Base-by-base conservation (phyloP, 306 rosid species). In the Vicia sativa region DNA sequence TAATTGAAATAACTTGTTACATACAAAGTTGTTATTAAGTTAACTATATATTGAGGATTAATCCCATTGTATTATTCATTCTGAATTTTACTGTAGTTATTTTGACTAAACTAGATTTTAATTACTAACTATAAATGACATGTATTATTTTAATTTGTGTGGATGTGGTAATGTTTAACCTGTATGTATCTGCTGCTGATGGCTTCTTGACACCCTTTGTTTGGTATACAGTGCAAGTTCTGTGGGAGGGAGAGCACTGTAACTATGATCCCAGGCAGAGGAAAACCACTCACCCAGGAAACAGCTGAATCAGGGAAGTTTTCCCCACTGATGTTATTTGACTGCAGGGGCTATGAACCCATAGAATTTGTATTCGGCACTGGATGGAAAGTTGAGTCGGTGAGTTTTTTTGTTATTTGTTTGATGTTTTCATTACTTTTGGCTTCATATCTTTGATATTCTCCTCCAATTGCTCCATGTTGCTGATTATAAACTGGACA, bases 371-470 rank as follows among this genome's bases (percentile, higher is more conserved):
- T 80, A 44, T 83, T 92, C 38, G 12, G 73, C 58, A 59, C 12
- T 72, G 96, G 88, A 45, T 92, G 96, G 98, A 86, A 83, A 73
- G 96, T 71, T 79, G 87, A 86, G 74, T 93, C 98, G 49, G 98
- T 90, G 81, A 92, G 96, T 79, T 65, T 76, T 65, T 23, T 56
- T n/a, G 13, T 52, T 56, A 52, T 42, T 42, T 50, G 38, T 69
- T 15, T 13, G 12, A 39, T 52, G 43, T 52, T 70, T 43, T 34
- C 55, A 16, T 25, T 74, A 23, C 54, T 49, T 60, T 46, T 65
- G 63, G 19, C 21, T 7, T 44, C 68, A 41, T 57, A 5, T 68
- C 5, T 68, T 11, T 46, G 3, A 43, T 64, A 31, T 31, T 66
- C 26, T 44, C 38, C 44, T 58, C 19, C 58, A 54, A 67, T 50